Percentiles rank a stretch among this genome's conserved stretches.
phyloP scores from a whole-genome alignment of 129 eudicot genomes.

The Cynara cardunculus region DNA sequence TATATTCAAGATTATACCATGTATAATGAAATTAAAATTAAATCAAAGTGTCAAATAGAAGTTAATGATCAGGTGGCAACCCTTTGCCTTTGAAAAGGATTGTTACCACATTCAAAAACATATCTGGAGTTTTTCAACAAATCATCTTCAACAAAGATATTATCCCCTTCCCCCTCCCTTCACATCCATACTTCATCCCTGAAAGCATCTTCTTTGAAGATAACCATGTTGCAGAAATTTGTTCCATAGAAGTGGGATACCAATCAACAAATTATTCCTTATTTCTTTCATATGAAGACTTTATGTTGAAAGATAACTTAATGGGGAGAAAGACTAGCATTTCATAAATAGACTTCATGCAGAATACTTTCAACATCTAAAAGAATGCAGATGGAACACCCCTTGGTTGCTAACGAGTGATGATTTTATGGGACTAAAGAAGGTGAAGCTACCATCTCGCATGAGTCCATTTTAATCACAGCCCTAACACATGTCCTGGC shows the following conservation, averaged over 20 bases:
- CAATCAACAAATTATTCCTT: slow-evolving; percentile 1
- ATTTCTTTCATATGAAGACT: not conserved
- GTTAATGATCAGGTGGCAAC: not conserved
- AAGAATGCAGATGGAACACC: not conserved
- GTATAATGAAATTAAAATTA: not conserved
- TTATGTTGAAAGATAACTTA: not conserved
- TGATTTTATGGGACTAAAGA: not conserved
- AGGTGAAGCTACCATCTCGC: not conserved
- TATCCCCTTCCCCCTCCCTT: not conserved
- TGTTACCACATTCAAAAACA: not conserved
- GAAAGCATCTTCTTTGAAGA: not conserved
- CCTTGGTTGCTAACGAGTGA: not conserved
- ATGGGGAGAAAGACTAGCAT: not conserved
- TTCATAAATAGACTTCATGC: not conserved
- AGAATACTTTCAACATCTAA: not conserved
- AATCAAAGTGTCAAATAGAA: not conserved
- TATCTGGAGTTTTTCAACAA: not conserved
- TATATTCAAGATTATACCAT: not conserved
- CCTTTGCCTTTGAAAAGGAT: not conserved
- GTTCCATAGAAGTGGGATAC: not conserved
- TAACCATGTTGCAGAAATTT: not conserved
- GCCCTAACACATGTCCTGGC: not conserved
- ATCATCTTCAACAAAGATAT: not conserved
- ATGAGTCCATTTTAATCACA: not conserved
- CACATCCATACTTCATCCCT: not conserved